Conservation (phyloP, 225 moss, liverwort and hornwort species). For the Thuidium tamariscinum region DNA sequence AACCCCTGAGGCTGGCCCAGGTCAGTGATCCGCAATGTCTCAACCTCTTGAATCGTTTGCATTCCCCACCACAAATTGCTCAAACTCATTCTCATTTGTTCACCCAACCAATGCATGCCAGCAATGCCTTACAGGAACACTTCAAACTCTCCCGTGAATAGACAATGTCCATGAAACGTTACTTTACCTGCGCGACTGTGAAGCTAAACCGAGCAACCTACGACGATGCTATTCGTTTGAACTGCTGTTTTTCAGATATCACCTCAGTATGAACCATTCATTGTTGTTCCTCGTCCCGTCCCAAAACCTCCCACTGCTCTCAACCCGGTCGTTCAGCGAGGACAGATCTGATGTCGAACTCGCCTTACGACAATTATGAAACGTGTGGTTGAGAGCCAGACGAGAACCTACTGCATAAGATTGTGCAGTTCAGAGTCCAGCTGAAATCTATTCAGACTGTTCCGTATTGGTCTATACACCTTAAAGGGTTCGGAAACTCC, state of each 20-base stretch:
- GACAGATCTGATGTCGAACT: not conserved
- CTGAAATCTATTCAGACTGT: not conserved
- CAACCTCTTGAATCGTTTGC: not conserved
- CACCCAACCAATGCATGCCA: slow-evolving; percentile 25
- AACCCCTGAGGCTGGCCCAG: slow-evolving; percentile 6
- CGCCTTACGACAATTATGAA: not conserved
- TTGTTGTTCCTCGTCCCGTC: slow-evolving; percentile 2
- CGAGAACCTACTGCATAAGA: not conserved
- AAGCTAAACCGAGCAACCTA: slow-evolving; percentile 2
- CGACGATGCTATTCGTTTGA: not conserved
- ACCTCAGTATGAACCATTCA: not conserved
- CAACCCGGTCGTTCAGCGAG: slow-evolving; percentile 6
- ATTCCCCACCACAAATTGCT: slow-evolving; percentile 17
- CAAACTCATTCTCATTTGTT: slow-evolving; percentile 3
- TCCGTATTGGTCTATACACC: not conserved
- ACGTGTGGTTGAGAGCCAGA: not conserved
- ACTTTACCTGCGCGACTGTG: not conserved
- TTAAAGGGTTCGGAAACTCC: not conserved
- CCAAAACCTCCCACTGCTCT: not conserved
- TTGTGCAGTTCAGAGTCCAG: not conserved
- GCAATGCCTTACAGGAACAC: slow-evolving; percentile 5
- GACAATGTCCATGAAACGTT: not conserved
- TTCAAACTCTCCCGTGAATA: slow-evolving; percentile 7
- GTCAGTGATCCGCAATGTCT: not conserved
- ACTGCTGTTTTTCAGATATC: not conserved